These are phyloP conservation scores for Aspergillus proliferans DNA, from an alignment of 2,329 filamentous ascomycete genomes.

Conservation along the genomic window DNA sequence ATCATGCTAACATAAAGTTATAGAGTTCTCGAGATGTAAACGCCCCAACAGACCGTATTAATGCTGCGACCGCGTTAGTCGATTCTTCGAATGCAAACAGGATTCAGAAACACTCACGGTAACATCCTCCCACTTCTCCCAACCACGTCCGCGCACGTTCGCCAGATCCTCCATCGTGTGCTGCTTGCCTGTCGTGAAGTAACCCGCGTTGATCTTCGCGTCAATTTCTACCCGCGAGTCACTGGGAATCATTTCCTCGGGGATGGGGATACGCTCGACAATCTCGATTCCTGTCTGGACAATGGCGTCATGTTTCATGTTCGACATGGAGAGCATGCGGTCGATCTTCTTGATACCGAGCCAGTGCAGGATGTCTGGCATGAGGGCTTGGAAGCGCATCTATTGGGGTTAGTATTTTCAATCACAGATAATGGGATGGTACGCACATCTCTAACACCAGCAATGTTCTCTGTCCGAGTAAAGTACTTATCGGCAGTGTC, in stretches of 20 bases:
- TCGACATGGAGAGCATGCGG: slow-evolving; percentile 97
- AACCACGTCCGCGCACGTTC: slow-evolving; percentile 80
- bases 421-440: slow-evolving; percentile 20
- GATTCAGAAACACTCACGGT: slow-evolving; percentile 15
- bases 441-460: slow-evolving; percentile 69
- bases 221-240: slow-evolving; percentile 98
- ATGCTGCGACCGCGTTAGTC: not conserved
- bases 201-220: slow-evolving; percentile 90
- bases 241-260: slow-evolving; percentile 86
- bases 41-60: not conserved
- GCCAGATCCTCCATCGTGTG: slow-evolving; percentile 82
- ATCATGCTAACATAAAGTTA: too few species aligned
- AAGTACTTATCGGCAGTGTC: slow-evolving; percentile 60
- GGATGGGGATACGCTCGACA: slow-evolving; percentile 81
- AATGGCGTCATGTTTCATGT: slow-evolving; percentile 54
- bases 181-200: slow-evolving; percentile 80
- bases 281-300: slow-evolving; percentile 60
- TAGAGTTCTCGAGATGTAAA: too few species aligned
- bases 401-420: slow-evolving; percentile 32
- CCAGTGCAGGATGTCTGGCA: slow-evolving; percentile 98
- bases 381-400: slow-evolving; percentile 96
- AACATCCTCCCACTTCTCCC: slow-evolving; percentile 63
- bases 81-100: not conserved
- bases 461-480: slow-evolving; percentile 95
- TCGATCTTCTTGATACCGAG: slow-evolving; percentile 98